Percentiles rank a stretch among this genome's conserved stretches.
Evolutionary conservation across 768 basidiomycete genomes (phyloP).

Genomic region (Cubamyces lactineus): DNA sequence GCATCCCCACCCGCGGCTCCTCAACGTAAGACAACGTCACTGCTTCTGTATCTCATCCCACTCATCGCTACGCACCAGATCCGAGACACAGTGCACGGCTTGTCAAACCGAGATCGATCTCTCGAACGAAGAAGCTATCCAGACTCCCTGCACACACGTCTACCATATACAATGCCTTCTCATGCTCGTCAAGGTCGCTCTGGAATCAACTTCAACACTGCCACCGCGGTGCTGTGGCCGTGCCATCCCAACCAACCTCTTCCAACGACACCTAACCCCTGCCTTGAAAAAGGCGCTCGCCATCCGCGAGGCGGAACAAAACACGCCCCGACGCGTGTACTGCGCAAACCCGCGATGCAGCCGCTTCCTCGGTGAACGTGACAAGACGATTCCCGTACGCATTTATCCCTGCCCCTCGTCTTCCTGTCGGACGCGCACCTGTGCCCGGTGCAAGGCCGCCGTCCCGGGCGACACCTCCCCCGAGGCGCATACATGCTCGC

Average conservation of each 20-base stretch:
- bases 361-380: slow-evolving; percentile 32
- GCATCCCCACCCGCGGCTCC: no score
- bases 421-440: slow-evolving; percentile 26
- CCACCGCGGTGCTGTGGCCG: slow-evolving; percentile 45
- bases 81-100: neutral
- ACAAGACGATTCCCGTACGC: slow-evolving; percentile 8
- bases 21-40: no score
- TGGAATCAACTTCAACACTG: slow-evolving; percentile 39
- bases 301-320: slow-evolving; percentile 27
- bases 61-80: no score
- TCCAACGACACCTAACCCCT: slow-evolving; percentile 23
- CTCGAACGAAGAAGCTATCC: slow-evolving; percentile 26
- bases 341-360: slow-evolving; percentile 33
- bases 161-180: slow-evolving; percentile 40
- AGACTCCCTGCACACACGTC: slow-evolving; percentile 40
- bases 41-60: no score
- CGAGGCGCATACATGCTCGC: slow-evolving; percentile 22
- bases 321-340: slow-evolving; percentile 33
- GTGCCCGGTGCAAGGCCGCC: slow-evolving; percentile 25
- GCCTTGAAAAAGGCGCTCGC: slow-evolving; percentile 16
- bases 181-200: slow-evolving; percentile 38
- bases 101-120: neutral
- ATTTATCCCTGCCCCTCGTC: slow-evolving; percentile 16
- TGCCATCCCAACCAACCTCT: slow-evolving; percentile 29
- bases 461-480: slow-evolving; percentile 3